Base-by-base conservation (phyloP, 495 filamentous ascomycete species). In the Neurospora sp. region DNA sequence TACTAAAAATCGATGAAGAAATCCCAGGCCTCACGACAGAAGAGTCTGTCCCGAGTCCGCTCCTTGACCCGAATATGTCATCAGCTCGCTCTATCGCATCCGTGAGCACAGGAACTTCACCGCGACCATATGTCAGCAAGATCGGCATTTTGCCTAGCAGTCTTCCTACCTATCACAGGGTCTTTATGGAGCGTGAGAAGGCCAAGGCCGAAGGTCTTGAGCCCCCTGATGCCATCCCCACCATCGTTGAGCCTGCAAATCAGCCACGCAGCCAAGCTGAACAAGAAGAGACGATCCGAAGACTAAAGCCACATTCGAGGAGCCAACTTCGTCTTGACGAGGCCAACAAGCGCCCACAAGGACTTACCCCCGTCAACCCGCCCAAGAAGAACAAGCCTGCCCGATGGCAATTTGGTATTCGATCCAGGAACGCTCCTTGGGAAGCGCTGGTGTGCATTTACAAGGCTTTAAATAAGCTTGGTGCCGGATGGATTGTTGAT, bases 391-490 rank as follows among this genome's bases (percentile, higher is more conserved):
- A 80, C 38, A 88, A 88, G 71, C 88, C 89, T 4, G 92, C 93
- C 1, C 92, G 93, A 73, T 99, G 96, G 96, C 96, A 98, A 81
- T 99, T 98, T 78, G 96, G 96, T 39, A 99, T 99, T 73, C 89
- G 96, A 2, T 95, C 92, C 31, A 87, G 96, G 39, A 99, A 98
- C 80, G 92, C 93, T 31, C 96, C 96, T 0, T 90, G 94, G 39
- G 96, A 99, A 77, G 96, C 96, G 0, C 91, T 99, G 78, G 82
- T 94, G 11, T 97, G 96, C 78, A 92, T 99, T 69, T 98, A 97
- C 84, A 91, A 93, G 76, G 94, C 96, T 1, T 86, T 99, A 42
- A 82, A 87, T 39, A 93, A 93, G 70, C 93, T 98, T 76, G 94
- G 93, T 22, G 94, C 93, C 10, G 88, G 92, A 69, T 98, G 96